phyloP scores from a whole-genome alignment of 208 protist species.

The Ichthyophonus hoferi region DNA sequence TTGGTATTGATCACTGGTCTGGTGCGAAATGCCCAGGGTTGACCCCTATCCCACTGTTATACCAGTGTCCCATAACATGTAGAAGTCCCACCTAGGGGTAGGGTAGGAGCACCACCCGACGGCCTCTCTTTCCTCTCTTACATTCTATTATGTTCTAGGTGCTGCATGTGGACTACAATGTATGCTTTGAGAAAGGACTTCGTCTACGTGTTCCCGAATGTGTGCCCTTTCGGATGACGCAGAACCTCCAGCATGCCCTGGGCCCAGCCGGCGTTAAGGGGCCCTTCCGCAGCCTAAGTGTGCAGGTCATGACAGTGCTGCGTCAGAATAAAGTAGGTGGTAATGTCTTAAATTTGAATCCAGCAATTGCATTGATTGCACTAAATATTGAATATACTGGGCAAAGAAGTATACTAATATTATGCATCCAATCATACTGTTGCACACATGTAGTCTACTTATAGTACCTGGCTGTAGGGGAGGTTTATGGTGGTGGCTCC shows the following conservation, averaged over 20 bases:
- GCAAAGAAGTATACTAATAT: too few species aligned
- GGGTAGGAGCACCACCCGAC: too few species aligned
- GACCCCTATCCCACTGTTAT: too few species aligned
- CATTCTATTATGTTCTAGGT: conserved; percentile 53
- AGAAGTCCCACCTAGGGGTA: too few species aligned
- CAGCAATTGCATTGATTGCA: too few species aligned
- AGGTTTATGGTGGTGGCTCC: not conserved
- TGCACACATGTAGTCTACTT: too few species aligned
- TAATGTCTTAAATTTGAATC: not conserved
- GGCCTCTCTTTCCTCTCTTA: too few species aligned
- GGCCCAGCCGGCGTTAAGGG: conserved; percentile 60
- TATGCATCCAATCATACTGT: too few species aligned
- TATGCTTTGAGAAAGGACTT: conserved; percentile 74
- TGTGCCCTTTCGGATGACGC: conserved; percentile 74
- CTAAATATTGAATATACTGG: too few species aligned
- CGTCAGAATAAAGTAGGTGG: not conserved
- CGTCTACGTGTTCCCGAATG: conserved; percentile 66
- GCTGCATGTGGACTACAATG: conserved; percentile 77
- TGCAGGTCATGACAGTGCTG: conserved; percentile 19
- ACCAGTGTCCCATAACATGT: too few species aligned
- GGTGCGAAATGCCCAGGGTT: not conserved
- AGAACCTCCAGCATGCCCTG: conserved; percentile 60
- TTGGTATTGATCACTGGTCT: not conserved
- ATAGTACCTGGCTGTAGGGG: too few species aligned
- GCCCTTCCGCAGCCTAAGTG: conserved; percentile 41